Conservation (phyloP, 352 stramenopile species). For the Phytopythium litorale region DNA sequence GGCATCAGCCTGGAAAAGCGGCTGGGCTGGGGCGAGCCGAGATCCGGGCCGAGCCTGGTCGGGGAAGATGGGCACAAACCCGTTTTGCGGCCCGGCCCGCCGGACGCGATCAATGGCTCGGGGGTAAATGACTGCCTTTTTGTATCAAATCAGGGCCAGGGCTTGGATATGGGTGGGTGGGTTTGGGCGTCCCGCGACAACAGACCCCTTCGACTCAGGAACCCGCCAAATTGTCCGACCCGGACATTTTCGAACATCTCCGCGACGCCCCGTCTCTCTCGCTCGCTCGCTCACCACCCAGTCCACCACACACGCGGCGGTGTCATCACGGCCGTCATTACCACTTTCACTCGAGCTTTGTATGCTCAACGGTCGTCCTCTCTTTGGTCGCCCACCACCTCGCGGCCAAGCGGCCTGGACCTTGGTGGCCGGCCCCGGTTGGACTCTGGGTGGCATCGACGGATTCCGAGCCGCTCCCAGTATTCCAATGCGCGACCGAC, state of each 20-base stretch:
- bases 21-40: not conserved
- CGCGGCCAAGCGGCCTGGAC: no score
- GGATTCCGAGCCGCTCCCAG: no score
- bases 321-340: not conserved
- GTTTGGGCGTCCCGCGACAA: not conserved
- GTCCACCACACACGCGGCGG: not conserved
- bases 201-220: conserved; percentile 2
- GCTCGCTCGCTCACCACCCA: not conserved
- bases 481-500: no score
- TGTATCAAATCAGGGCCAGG: not conserved
- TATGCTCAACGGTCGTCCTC: conserved; percentile 3
- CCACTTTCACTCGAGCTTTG: conserved; percentile 6
- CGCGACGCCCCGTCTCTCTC: conserved; percentile 6
- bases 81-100: not conserved
- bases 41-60: conserved; percentile 13
- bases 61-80: not conserved
- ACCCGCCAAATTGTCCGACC: conserved; percentile 3
- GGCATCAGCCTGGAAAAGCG: conserved; percentile 12
- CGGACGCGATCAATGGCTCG: not conserved
- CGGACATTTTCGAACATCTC: conserved; percentile 25
- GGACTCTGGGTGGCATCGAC: no score
- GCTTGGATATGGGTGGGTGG: conserved; percentile 3
- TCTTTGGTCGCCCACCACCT: not conserved
- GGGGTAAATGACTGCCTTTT: not conserved
- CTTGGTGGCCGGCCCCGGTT: no score